Conservation (phyloP, 768 basidiomycete species). For the Porphyrellus cyaneotinctus region DNA sequence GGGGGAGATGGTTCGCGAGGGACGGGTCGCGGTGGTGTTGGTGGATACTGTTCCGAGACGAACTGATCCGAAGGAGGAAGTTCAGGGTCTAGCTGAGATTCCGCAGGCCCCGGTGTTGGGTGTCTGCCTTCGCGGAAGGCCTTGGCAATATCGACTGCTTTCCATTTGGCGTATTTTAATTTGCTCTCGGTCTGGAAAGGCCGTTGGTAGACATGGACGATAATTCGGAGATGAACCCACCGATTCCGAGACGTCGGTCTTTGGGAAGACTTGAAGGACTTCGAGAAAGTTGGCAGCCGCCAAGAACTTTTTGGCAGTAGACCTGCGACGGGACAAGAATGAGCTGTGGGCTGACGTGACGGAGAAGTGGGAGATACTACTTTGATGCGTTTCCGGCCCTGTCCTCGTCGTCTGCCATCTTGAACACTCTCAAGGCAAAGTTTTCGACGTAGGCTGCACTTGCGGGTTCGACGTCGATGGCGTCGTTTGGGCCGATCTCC, state of each 20-base stretch:
- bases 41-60: constrained; percentile 12
- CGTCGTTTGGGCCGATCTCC: constrained; percentile 69
- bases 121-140: constrained; percentile 90
- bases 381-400: constrained; percentile 70
- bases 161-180: constrained; percentile 94
- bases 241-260: constrained; percentile 51
- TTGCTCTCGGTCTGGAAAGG: constrained; percentile 71
- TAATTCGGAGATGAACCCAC: constrained; percentile 35
- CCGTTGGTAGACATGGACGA: constrained; percentile 1
- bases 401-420: constrained; percentile 87
- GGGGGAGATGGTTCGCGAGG: constrained; percentile 27
- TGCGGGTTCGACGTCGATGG: constrained; percentile 76
- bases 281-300: constrained; percentile 95
- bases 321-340: constrained; percentile 40
- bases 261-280: constrained; percentile 73
- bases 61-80: constrained; percentile 14
- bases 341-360: constrained; percentile 3
- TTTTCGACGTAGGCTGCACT: constrained; percentile 91
- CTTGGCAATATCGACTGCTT: constrained; percentile 91
- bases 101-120: constrained; percentile 77
- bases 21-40: constrained; percentile 18
- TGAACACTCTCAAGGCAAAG: constrained; percentile 90
- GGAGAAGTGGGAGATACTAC: constrained; percentile 39
- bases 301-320: constrained; percentile 91
- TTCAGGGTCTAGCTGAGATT: constrained; percentile 32